Conservation (phyloP, 805 yeast species). For the Spencermartinsiella europaea region DNA sequence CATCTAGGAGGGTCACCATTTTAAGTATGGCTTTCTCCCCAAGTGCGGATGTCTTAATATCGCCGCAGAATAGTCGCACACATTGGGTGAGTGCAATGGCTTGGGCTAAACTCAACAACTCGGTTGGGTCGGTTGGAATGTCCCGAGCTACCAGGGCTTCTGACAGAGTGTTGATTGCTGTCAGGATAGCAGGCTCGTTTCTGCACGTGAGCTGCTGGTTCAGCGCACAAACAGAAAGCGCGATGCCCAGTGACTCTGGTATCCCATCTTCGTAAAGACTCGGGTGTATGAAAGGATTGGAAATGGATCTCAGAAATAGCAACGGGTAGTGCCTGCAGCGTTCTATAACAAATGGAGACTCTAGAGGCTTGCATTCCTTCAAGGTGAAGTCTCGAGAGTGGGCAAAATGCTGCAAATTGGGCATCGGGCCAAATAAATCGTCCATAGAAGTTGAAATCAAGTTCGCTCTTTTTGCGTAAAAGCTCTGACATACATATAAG, state of each 20-base stretch:
- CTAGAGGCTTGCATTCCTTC: neutral
- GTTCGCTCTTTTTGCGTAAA: neutral
- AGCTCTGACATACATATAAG: neutral
- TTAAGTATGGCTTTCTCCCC: conserved; percentile 1
- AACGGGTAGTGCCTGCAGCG: conserved; percentile 9
- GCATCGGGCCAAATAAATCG: neutral
- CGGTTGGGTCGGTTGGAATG: neutral
- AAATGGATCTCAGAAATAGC: conserved; percentile 3
- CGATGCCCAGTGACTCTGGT: conserved; percentile 9
- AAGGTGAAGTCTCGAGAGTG: neutral
- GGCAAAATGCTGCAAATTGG: neutral
- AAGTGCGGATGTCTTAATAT: conserved; percentile 1
- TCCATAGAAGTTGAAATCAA: neutral
- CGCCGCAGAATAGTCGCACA: conserved; percentile 10
- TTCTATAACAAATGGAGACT: neutral
- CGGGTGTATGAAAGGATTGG: conserved; percentile 11
- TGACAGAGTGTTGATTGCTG: neutral
- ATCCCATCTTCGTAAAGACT: conserved; percentile 6
- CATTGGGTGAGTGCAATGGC: conserved; percentile 6
- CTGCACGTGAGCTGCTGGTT: neutral
- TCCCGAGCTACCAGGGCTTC: neutral
- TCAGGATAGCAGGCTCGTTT: neutral
- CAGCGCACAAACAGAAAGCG: conserved; percentile 10
- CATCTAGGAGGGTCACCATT: neutral
- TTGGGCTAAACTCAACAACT: conserved; percentile 9